Evolutionary conservation across 2,329 filamentous ascomycete species (phyloP).

Genomic region (Colletotrichum kahawae): DNA sequence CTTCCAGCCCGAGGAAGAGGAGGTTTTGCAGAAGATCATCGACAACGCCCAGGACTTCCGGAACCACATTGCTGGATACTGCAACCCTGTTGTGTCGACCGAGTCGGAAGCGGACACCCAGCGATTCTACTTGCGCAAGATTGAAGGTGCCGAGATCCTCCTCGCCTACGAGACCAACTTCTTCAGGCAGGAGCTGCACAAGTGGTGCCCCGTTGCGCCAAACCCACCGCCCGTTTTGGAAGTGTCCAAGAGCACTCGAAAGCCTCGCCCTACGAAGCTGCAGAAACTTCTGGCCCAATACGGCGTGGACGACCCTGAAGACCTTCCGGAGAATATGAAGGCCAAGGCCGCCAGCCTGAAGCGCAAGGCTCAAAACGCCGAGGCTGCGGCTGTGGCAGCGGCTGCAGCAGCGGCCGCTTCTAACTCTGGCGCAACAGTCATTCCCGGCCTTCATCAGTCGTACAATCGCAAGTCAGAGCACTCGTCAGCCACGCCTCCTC

Average conservation of each 20-base stretch:
- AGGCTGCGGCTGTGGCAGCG: constrained; percentile 49
- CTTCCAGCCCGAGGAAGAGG: constrained; percentile 96
- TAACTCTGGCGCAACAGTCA: constrained; percentile 7
- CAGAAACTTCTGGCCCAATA: constrained; percentile 92
- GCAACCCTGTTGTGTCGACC: constrained; percentile 81
- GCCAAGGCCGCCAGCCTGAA: constrained; percentile 78
- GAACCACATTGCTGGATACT: constrained; percentile 79
- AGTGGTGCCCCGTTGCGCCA: constrained; percentile 89
- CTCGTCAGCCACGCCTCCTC: constrained; percentile 21
- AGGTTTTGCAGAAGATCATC: constrained; percentile 84
- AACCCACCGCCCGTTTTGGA: constrained; percentile 85
- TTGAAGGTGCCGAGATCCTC: constrained; percentile 94
- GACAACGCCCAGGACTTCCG: constrained; percentile 85
- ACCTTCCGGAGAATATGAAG: constrained; percentile 82
- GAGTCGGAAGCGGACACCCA: constrained; percentile 88
- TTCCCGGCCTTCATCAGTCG: background rate
- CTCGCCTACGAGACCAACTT: constrained; percentile 96
- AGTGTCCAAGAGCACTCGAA: constrained; percentile 88
- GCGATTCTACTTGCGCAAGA: constrained; percentile 94
- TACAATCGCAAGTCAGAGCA: constrained; percentile 20
- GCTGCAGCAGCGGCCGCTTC: constrained; percentile 25
- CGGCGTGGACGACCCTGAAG: constrained; percentile 88
- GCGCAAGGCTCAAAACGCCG: constrained; percentile 70
- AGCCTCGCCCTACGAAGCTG: constrained; percentile 94
- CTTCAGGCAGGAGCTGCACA: constrained; percentile 93